Evolutionary conservation across 2,329 filamentous ascomycete species (phyloP).

Genomic region (Penicillium aurantiogriseum): DNA sequence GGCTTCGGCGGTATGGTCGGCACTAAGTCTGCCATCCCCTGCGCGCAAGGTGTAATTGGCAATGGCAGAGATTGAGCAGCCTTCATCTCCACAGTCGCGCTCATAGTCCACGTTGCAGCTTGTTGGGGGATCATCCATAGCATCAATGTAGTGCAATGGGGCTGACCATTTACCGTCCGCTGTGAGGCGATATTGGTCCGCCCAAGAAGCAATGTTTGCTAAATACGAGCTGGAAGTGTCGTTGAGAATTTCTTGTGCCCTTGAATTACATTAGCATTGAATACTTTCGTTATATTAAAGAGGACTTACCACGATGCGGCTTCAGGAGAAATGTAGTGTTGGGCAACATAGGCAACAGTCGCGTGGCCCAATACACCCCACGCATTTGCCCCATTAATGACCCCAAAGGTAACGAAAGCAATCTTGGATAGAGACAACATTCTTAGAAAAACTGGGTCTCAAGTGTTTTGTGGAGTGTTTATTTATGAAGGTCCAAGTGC

Average conservation of each 20-base stretch:
- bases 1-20: constrained; percentile 43
- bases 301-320: constrained; percentile 43
- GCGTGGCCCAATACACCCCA: constrained; percentile 57
- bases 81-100: constrained; percentile 51
- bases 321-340: constrained; percentile 45
- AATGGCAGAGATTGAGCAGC: constrained; percentile 55
- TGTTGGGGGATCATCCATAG: constrained; percentile 48
- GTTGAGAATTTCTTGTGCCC: constrained; percentile 43
- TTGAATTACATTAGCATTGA: constrained; percentile 5
- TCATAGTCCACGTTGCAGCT: constrained; percentile 51
- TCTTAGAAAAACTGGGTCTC: not conserved
- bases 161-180: constrained; percentile 49
- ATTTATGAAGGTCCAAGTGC: not conserved
- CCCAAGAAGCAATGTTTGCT: constrained; percentile 55
- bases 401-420: constrained; percentile 11
- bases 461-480: not conserved
- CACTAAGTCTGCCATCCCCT: constrained; percentile 26
- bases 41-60: constrained; percentile 47
- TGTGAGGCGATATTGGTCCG: constrained; percentile 52
- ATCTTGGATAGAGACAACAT: constrained; percentile 15
- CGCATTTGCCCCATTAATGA: constrained; percentile 29
- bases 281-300: not conserved
- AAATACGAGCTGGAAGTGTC: constrained; percentile 49
- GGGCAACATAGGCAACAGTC: constrained; percentile 56
- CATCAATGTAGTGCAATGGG: constrained; percentile 54